Percentiles rank a stretch among this genome's conserved stretches.
Conservation (phyloP, 2,329 filamentous ascomycete genomes). For the Fusarium irregulare region DNA sequence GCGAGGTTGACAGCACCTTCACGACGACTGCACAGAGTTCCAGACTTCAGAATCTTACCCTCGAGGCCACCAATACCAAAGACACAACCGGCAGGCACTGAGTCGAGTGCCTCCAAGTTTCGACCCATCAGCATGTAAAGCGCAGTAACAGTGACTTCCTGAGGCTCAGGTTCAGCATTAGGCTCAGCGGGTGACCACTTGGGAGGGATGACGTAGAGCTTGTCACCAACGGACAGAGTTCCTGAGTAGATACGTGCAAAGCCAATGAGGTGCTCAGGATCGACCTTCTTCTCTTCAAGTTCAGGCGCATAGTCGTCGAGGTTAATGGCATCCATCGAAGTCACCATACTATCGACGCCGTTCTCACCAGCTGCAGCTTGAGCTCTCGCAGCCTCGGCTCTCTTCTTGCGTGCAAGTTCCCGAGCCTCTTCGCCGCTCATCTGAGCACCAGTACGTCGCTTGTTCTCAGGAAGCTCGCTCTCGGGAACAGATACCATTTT, state of each 20-base stretch:
- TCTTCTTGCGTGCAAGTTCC: conserved; percentile 87
- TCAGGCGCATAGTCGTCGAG: conserved; percentile 64
- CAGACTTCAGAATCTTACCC: conserved; percentile 94
- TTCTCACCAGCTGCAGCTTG: conserved; percentile 68
- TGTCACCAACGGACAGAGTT: conserved; percentile 87
- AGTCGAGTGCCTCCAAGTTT: conserved; percentile 81
- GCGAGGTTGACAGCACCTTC: conserved; percentile 91
- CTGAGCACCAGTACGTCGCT: conserved; percentile 70
- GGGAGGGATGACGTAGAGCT: conserved; percentile 88
- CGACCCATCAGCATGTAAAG: conserved; percentile 97
- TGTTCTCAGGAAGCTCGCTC: conserved; percentile 91
- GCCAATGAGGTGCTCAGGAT: conserved; percentile 90
- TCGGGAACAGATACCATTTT: conserved; percentile 98
- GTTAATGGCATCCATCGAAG: conserved; percentile 69
- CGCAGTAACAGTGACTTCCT: conserved; percentile 85
- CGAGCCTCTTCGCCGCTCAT: conserved; percentile 90
- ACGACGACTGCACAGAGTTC: conserved; percentile 88
- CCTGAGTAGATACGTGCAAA: conserved; percentile 96
- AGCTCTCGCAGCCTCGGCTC: conserved; percentile 85
- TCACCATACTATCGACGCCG: conserved; percentile 66
- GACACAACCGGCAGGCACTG: conserved; percentile 91
- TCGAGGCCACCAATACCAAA: conserved; percentile 95
- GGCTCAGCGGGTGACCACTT: conserved; percentile 90
- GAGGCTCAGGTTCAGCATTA: conserved; percentile 76
- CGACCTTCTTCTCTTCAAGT: conserved; percentile 68